Percentiles rank a stretch among this genome's conserved stretches.
phyloP scores from a whole-genome alignment of 305 asterid genomes.

The Rubia peregrina region DNA sequence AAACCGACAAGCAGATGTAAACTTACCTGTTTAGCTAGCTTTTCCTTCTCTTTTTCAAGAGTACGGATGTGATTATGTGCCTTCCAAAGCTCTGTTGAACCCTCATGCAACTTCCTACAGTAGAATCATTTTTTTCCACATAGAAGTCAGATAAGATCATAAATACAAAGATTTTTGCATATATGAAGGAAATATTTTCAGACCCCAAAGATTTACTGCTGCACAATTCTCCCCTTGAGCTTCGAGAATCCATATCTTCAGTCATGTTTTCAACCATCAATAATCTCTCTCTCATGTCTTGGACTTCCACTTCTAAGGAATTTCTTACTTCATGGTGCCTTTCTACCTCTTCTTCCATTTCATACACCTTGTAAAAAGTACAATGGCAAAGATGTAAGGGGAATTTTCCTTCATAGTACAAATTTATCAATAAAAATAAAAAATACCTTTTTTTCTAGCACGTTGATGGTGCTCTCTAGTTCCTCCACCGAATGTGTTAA shows the following conservation, averaged over 20 bases:
- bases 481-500: conserved; percentile 78
- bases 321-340: conserved; percentile 51
- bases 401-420: background rate
- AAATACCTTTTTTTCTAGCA: conserved; percentile 75
- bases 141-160: conserved; percentile 14
- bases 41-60: conserved; percentile 62
- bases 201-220: conserved; percentile 51
- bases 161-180: conserved; percentile 17
- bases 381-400: background rate
- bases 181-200: conserved; percentile 14
- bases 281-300: conserved; percentile 61
- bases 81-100: conserved; percentile 43
- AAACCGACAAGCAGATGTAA: conserved; percentile 9
- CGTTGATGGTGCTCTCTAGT: conserved; percentile 84
- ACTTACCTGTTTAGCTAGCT: conserved; percentile 59
- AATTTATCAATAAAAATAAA: conserved; percentile 2
- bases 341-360: conserved; percentile 75
- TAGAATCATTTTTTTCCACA: conserved; percentile 11
- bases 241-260: conserved; percentile 43
- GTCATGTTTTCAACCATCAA: conserved; percentile 56
- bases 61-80: conserved; percentile 38
- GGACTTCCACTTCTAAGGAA: conserved; percentile 62
- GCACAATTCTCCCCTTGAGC: conserved; percentile 32
- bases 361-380: conserved; percentile 44
- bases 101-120: conserved; percentile 38